A percentile compares a stretch with the other conserved stretches of the same genome.
These are phyloP conservation scores for Epichloe sibirici DNA, from an alignment of 2,329 filamentous ascomycete species.

Conservation along the genomic window DNA sequence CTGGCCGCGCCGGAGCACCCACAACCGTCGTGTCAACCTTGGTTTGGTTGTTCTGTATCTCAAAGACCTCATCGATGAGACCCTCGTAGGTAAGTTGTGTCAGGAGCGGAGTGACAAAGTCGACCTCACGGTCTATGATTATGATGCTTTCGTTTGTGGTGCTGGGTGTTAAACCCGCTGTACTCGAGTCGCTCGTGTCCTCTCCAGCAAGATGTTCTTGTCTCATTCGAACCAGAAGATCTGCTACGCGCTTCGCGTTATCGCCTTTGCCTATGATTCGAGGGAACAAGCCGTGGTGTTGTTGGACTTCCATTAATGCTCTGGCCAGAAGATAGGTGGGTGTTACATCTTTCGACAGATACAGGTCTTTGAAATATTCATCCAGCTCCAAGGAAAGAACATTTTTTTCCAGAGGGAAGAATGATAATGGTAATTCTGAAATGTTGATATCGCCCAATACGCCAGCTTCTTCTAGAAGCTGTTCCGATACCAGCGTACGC, in stretches of 20 bases:
- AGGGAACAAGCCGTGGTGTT: constrained; percentile 84
- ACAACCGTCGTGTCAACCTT: constrained; percentile 88
- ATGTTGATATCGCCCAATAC: constrained; percentile 88
- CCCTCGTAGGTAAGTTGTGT: constrained; percentile 97
- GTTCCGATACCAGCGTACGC: constrained; percentile 81
- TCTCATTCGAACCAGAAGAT: constrained; percentile 80
- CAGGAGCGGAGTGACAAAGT: constrained; percentile 81
- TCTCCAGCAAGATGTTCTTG: constrained; percentile 78
- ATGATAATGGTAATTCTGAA: constrained; percentile 74
- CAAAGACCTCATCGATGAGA: constrained; percentile 84
- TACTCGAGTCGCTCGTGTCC: constrained; percentile 48
- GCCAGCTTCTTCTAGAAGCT: constrained; percentile 82
- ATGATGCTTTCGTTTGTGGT: constrained; percentile 81
- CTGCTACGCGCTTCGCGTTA: constrained; percentile 77
- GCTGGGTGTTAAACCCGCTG: constrained; percentile 68
- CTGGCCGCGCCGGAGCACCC: constrained; percentile 55
- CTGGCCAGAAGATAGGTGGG: constrained; percentile 81
- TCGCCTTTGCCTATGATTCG: constrained; percentile 93
- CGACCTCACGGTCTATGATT: constrained; percentile 89
- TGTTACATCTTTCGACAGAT: constrained; percentile 80
- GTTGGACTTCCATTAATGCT: constrained; percentile 88
- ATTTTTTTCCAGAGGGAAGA: constrained; percentile 85
- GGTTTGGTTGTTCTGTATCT: constrained; percentile 82
- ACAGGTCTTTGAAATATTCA: constrained; percentile 76
- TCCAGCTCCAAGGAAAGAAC: constrained; percentile 83